These are phyloP conservation scores for Orbilia quercus DNA, from an alignment of 2,329 filamentous ascomycete genomes.

Conservation along the genomic window DNA sequence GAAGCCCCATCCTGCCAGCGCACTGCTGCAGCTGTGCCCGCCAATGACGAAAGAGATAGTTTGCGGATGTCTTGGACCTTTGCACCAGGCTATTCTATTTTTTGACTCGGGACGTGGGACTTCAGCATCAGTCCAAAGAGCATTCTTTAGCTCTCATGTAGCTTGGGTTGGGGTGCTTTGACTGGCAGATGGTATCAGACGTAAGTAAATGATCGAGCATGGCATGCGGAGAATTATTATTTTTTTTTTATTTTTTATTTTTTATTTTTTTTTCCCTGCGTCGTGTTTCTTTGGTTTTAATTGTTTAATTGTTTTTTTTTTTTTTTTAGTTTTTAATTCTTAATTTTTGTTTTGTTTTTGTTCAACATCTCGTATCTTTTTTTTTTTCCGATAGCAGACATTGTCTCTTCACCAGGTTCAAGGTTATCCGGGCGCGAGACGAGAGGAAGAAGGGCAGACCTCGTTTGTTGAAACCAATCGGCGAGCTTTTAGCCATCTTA, in stretches of 20 bases:
- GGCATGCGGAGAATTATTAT: constrained; percentile 18
- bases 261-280: not conserved
- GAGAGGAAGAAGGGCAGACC: constrained; percentile 4
- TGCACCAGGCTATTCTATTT: constrained; percentile 56
- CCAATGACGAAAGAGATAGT: constrained; percentile 54
- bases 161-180: not conserved
- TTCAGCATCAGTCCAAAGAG: constrained; percentile 42
- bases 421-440: constrained; percentile 34
- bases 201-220: constrained; percentile 23
- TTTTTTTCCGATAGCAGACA: constrained; percentile 26
- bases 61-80: constrained; percentile 42
- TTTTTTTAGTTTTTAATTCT: no score
- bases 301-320: no score
- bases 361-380: no score
- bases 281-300: not conserved
- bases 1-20: constrained; percentile 52
- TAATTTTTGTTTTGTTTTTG: constrained; percentile 3
- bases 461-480: constrained; percentile 56
- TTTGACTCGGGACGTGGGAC: constrained; percentile 54
- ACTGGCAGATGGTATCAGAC: constrained; percentile 12
- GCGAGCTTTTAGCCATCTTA: constrained; percentile 55
- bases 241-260: no score
- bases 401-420: not conserved
- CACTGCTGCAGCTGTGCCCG: constrained; percentile 54
- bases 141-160: constrained; percentile 15